Base-by-base conservation (phyloP, 2,329 filamentous ascomycete genomes). In the Diplodia sapinea region DNA sequence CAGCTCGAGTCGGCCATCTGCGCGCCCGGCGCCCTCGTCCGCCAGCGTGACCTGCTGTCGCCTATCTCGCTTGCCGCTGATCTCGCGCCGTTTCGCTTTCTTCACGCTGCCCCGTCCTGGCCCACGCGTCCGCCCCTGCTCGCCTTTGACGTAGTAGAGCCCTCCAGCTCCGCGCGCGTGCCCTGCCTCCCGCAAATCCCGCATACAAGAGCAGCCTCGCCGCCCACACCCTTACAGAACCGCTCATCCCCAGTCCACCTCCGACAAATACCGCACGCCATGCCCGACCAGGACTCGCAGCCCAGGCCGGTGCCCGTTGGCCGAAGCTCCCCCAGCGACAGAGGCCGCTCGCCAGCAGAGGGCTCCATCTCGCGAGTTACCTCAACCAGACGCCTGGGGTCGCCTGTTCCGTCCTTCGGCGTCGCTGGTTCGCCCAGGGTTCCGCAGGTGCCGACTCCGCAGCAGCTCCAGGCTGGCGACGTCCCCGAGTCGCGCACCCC, bases 301-400 rank as follows among this genome's bases (percentile, higher is more conserved):
- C 73, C 77, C 15, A 70, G 71, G 64, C 71, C 74, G 15, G 74
- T 77, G 33, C 76, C 76, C 40, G 74, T 73, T 6, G 70, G 73
- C 5, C 56, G 36, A 54, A 15, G 31, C 23, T 73, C 76, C 49
- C 70, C 70, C 56, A 69, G 68, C 36, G 74, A 74, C 40, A 72
- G 69, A 12, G 73, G 71, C 38, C 55, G 47, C 68, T 77, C 77
- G 33, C 74, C 75, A 36, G 70, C 72, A 74, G 64, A 59, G 54
- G 81, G 82, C 33, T 82, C 82, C 26, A 75, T 82, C 38, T 79
- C 79, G 50, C 79, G 84, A 74, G 85, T 85, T 66, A 80, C 82
- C 26, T 85, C 84, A 17, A 86, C 82, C n/a, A 84, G 83, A 61
- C 80, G 85, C 56, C 77, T 87, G 49, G 85, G 84, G 49, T 87